Evolutionary conservation across 2,329 filamentous ascomycete species (phyloP).

Genomic region (Diaporthe australafricana): DNA sequence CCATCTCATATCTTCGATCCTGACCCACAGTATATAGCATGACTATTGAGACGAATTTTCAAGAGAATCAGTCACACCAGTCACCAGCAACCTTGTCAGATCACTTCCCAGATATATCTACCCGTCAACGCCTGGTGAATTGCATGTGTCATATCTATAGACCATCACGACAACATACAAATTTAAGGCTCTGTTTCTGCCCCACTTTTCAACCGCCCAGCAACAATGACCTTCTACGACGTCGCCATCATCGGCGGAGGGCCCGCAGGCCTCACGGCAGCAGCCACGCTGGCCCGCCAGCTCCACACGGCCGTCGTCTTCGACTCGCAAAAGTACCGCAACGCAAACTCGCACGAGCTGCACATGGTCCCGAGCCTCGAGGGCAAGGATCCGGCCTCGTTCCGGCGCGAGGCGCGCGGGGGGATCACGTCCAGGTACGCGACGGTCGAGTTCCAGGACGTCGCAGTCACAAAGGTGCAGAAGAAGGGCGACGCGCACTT

Average conservation of each 20-base stretch:
- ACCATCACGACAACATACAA: not conserved
- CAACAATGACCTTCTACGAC: constrained; percentile 24
- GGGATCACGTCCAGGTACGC: constrained; percentile 50
- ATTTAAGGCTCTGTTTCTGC: fast-evolving
- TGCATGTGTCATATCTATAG: not conserved
- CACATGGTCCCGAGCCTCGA: constrained; percentile 57
- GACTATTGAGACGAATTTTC: constrained; percentile 11
- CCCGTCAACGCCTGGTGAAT: no score
- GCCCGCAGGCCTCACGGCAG: constrained; percentile 61
- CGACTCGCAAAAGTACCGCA: constrained; percentile 63
- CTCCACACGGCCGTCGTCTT: constrained; percentile 59
- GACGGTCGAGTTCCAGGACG: constrained; percentile 47
- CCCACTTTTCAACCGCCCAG: not conserved
- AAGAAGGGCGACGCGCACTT: constrained; percentile 49
- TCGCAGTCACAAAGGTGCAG: constrained; percentile 42
- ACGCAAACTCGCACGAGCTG: constrained; percentile 59
- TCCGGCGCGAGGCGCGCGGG: constrained; percentile 48
- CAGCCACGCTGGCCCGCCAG: constrained; percentile 61
- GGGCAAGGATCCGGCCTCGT: constrained; percentile 49
- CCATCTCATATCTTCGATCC: not conserved
- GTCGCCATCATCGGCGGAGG: constrained; percentile 64
- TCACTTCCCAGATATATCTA: not conserved
- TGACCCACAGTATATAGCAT: constrained; percentile 25
- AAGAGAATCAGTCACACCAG: not conserved
- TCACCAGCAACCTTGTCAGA: not conserved